These are phyloP conservation scores for Inonotus obliquus DNA, from an alignment of 1,284 basidiomycete genomes.

Conservation along the genomic window DNA sequence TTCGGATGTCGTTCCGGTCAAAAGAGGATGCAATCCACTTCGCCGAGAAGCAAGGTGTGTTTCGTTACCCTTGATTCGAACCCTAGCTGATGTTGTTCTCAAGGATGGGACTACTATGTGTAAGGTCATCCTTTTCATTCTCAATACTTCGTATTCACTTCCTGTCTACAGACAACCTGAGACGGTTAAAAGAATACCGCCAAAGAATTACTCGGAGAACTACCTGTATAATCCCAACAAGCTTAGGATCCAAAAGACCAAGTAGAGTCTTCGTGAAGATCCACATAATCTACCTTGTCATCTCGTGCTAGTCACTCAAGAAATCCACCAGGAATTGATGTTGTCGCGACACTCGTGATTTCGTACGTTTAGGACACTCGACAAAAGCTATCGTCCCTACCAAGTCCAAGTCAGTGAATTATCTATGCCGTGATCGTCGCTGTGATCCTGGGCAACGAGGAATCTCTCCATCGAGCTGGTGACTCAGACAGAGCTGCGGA, in stretches of 20 bases:
- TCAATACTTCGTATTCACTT: constrained; percentile 11
- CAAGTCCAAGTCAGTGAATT: too few species aligned
- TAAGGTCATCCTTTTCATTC: constrained; percentile 33
- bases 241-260: constrained; percentile 87
- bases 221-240: constrained; percentile 80
- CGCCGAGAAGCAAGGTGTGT: constrained; percentile 83
- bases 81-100: background rate
- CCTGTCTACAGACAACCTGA: constrained; percentile 56
- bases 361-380: too few species aligned
- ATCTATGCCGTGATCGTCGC: too few species aligned
- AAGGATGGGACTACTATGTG: constrained; percentile 79
- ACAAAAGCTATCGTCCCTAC: too few species aligned
- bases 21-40: constrained; percentile 95
- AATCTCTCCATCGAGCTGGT: too few species aligned
- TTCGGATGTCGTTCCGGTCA: constrained; percentile 80
- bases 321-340: too few species aligned
- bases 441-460: too few species aligned
- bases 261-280: constrained; percentile 48
- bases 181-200: constrained; percentile 70
- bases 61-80: constrained; percentile 8
- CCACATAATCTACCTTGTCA: background rate
- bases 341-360: too few species aligned
- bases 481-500: too few species aligned
- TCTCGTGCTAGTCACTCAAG: too few species aligned
- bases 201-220: constrained; percentile 93